A percentile compares a stretch with the other conserved stretches of the same genome.
Conservation (phyloP, 2,329 filamentous ascomycete genomes). For the Colletotrichum musicola region DNA sequence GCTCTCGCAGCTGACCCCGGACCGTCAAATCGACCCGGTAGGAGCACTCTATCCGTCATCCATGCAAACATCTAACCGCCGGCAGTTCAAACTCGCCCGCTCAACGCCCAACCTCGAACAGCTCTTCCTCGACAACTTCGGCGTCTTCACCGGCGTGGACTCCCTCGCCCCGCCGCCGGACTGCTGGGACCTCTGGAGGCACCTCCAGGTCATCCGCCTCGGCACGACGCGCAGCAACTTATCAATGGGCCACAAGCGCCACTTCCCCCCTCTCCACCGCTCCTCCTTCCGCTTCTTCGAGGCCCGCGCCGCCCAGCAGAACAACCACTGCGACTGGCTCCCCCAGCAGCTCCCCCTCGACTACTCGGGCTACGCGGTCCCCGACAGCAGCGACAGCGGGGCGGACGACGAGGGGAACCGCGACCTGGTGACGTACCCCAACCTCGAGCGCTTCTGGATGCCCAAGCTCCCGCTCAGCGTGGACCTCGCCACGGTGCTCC, state of each 20-base stretch:
- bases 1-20: constrained; percentile 19
- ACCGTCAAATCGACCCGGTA: constrained; percentile 32
- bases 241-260: constrained; percentile 35
- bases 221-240: constrained; percentile 40
- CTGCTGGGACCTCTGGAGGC: constrained; percentile 45
- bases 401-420: constrained; percentile 4
- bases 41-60: too few species aligned
- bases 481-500: constrained; percentile 32
- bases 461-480: constrained; percentile 35
- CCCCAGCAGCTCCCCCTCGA: constrained; percentile 40
- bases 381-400: constrained; percentile 1
- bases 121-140: constrained; percentile 33
- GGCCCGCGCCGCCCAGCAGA: constrained; percentile 44
- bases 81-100: constrained; percentile 31
- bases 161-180: constrained; percentile 29
- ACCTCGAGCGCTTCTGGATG: constrained; percentile 40
- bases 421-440: constrained; percentile 32
- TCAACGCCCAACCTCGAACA: constrained; percentile 36
- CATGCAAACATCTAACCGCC: background rate
- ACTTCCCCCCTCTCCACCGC: constrained; percentile 38
- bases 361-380: constrained; percentile 30
- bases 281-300: constrained; percentile 44
- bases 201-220: constrained; percentile 47
- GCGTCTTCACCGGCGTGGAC: constrained; percentile 34
- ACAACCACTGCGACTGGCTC: constrained; percentile 48